These are phyloP conservation scores for Albifimbria verrucaria DNA, from an alignment of 2,329 filamentous ascomycete genomes.

Conservation along the genomic window DNA sequence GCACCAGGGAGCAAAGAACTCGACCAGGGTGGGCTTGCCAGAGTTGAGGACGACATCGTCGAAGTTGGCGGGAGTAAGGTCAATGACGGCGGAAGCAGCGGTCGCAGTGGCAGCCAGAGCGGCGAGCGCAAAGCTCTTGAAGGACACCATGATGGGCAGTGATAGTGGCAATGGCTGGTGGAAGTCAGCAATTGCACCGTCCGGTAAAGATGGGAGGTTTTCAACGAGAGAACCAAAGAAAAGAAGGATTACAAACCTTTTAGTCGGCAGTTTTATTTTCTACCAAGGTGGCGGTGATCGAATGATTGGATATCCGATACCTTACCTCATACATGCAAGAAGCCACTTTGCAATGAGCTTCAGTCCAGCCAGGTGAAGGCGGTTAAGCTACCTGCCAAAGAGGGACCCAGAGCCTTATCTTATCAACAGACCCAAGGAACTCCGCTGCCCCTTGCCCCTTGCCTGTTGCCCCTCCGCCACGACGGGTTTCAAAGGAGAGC, in stretches of 20 bases:
- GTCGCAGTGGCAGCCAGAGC: constrained; percentile 53
- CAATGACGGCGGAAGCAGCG: constrained; percentile 80
- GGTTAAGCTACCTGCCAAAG: neutral
- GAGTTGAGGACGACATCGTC: constrained; percentile 85
- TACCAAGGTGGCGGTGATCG: neutral
- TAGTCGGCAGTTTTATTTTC: neutral
- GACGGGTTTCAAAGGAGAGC: neutral
- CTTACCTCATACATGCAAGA: neutral
- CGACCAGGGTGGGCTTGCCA: constrained; percentile 91
- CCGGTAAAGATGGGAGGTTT: neutral
- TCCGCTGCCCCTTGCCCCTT: too few species aligned
- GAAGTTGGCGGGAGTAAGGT: constrained; percentile 88
- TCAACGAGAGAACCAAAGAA: constrained; percentile 5
- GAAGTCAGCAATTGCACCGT: neutral
- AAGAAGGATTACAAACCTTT: neutral
- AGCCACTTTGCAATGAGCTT: neutral
- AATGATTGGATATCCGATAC: neutral
- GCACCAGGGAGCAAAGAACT: constrained; percentile 99
- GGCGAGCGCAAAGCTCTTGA: constrained; percentile 59
- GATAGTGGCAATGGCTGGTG: neutral
- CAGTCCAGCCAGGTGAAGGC: neutral
- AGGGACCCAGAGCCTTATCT: neutral
- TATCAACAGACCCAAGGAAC: neutral
- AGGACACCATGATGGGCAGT: constrained; percentile 45
- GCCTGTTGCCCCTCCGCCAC: too few species aligned